Evolutionary conservation across 306 rosid genomes (phyloP), one percentile per base, ranked within the genome.

Genomic region (Trifolium fragiferum): DNA sequence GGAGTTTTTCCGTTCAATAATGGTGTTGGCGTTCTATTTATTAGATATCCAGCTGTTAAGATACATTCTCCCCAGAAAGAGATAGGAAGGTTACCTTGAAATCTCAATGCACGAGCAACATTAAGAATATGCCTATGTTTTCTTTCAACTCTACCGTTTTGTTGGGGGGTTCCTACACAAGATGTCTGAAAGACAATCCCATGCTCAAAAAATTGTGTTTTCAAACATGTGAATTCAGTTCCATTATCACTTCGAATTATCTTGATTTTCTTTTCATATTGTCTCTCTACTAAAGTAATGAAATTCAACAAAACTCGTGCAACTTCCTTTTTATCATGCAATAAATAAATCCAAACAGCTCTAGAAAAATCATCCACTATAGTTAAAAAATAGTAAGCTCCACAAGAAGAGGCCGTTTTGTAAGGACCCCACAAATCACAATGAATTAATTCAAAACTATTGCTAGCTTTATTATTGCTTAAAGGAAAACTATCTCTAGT

Each of bases 351-450:
- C 47, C 15, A 41, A 41, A 41, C 47, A 41, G 4, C 47, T 41
- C 41, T 8, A 37, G 41, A 37, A 37, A 37, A 37, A 37, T 37
- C 10, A 37, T 35, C 41, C 10, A 37, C 47, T 41, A 41, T 41
- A 10, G 47, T 41, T 41, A 41, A 41, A 10, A 41, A 41, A 41
- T 41, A 41, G 4, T 41, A 41, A 10, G 47, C 47, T 53, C 27
- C 59, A 53, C 59, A 53, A 18, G 59, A 53, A 8, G 59, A 53
- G 3, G 27, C 12, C 4, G 59, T 53, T 19, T 19, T 53, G 59
- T 53, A 53, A 7, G 59, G 59, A 7, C 47, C 59, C 59, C 27
- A 53, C 59, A 53, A 53, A 53, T 53, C 59, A 53, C 61, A 55
- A 6, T 55, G 61, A 55, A 55, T 20, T 20, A 21, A 20, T 20